Evolutionary conservation across 192 early-diverging fungal species (phyloP).

Genomic region (Pilobolus umbonatus): DNA sequence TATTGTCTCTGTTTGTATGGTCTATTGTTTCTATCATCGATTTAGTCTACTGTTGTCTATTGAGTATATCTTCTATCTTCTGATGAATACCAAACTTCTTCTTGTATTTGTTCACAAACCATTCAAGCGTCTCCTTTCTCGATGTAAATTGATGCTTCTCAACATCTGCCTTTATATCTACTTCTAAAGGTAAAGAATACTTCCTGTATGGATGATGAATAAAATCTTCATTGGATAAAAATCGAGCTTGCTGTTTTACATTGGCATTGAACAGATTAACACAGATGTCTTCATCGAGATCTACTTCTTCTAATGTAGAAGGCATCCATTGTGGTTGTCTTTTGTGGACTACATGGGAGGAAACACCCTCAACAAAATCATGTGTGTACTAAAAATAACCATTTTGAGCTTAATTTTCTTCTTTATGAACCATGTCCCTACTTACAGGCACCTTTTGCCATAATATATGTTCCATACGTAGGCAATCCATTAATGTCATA

Average conservation of each 20-base stretch:
- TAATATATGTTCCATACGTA: conserved; percentile 80
- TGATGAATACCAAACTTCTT: conserved; percentile 65
- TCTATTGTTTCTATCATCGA: not conserved
- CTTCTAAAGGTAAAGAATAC: conserved; percentile 61
- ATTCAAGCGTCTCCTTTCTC: conserved; percentile 46
- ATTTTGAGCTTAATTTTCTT: not conserved
- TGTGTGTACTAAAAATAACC: conserved; percentile 37
- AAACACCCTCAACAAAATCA: conserved; percentile 91
- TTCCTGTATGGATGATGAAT: conserved; percentile 50
- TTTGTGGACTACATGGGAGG: conserved; percentile 70
- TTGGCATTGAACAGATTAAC: conserved; percentile 44
- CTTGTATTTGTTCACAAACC: conserved; percentile 48
- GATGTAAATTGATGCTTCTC: conserved; percentile 10
- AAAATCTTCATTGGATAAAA: conserved; percentile 36
- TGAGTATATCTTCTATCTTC: conserved; percentile 60
- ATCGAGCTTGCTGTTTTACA: conserved; percentile 22
- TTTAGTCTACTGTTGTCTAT: conserved; percentile 29
- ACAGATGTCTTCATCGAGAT: conserved; percentile 34
- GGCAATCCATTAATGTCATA: conserved; percentile 69
- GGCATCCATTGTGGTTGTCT: conserved; percentile 71
- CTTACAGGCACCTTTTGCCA: conserved; percentile 62
- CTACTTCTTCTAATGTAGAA: conserved; percentile 43
- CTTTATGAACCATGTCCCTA: not conserved
- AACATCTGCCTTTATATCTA: conserved; percentile 48
- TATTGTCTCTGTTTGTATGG: no score